Evolutionary conservation across 129 eudicot species (phyloP).

Genomic region (carrot (Daucus carota)): DH1_v3.0 NC_030387.2:25715001-25715500

Average conservation of each 20-base stretch:
- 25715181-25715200: slow-evolving; percentile 21
- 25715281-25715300: slow-evolving; percentile 29
- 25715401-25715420: background rate
- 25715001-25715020: background rate
- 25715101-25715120: slow-evolving; percentile 69
- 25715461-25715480: background rate
- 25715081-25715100: slow-evolving; percentile 56
- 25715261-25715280: slow-evolving; percentile 35
- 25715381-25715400: slow-evolving; percentile 12
- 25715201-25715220: slow-evolving; percentile 3
- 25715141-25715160: slow-evolving; percentile 41
- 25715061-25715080: slow-evolving; percentile 50
- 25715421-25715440: background rate
- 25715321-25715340: slow-evolving; percentile 64
- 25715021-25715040: background rate
- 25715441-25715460: background rate
- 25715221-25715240: background rate
- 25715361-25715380: slow-evolving; percentile 67
- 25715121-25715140: slow-evolving; percentile 52
- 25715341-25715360: slow-evolving; percentile 68
- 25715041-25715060: slow-evolving; percentile 66
- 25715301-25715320: slow-evolving; percentile 55
- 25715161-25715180: slow-evolving; percentile 46
- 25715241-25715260: background rate
- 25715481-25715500: background rate